Percentiles rank a stretch among this genome's conserved stretches.
Evolutionary conservation across 106 monocot species (phyloP).

Genomic region (Dioscorea alata): DNA sequence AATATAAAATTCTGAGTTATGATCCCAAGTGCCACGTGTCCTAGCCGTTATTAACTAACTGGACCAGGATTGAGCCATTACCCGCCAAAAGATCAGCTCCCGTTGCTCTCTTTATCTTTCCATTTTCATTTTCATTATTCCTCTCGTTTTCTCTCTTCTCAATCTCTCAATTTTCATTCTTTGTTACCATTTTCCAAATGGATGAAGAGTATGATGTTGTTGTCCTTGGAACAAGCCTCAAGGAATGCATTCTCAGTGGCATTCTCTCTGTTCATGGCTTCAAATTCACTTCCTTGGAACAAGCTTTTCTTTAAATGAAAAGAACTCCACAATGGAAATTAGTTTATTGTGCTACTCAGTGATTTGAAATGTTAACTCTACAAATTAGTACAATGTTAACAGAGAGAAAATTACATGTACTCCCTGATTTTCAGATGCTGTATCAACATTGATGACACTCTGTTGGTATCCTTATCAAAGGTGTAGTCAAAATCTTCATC

Average conservation of each 20-base stretch:
- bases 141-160: background rate
- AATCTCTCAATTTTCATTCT: background rate
- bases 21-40: background rate
- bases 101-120: too few relatives aligned
- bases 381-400: too few relatives aligned
- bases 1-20: too few relatives aligned
- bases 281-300: constrained; percentile 31
- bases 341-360: too few relatives aligned
- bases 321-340: too few relatives aligned
- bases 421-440: too few relatives aligned
- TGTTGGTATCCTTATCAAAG: too few relatives aligned
- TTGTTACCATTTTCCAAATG: constrained; percentile 25
- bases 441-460: too few relatives aligned
- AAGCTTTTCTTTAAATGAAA: too few relatives aligned
- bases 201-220: constrained; percentile 67
- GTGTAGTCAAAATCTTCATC: too few relatives aligned
- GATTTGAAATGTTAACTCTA: too few relatives aligned
- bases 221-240: constrained; percentile 61
- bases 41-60: background rate
- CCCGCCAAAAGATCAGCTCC: constrained; percentile 1
- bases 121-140: background rate
- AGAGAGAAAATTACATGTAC: too few relatives aligned
- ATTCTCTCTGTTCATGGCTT: constrained; percentile 64
- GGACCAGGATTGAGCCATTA: background rate
- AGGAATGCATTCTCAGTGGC: constrained; percentile 72